Base-by-base conservation (phyloP, 441 rosid genomes). In the Omphalea diandra region DNA sequence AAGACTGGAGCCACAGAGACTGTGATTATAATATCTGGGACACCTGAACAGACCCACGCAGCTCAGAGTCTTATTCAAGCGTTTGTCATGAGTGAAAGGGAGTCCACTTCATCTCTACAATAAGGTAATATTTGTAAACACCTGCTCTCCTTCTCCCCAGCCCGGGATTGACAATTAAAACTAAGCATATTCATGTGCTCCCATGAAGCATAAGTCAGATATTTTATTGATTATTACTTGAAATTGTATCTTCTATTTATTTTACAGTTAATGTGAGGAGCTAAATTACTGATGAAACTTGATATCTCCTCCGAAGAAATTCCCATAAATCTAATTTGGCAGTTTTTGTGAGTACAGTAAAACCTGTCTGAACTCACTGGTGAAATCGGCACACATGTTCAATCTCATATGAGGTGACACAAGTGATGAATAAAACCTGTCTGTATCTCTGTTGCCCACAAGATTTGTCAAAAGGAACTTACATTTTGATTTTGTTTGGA, bases 61-160 rank as follows among this genome's bases (percentile, higher is more conserved):
- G 97, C 97, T 4, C 97, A 90, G 78, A 82, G 88, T 80, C 91
- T 90, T 66, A 87, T 90, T 79, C 97, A 88, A 75, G 92, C 97
- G 49, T 90, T 90, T 71, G 97, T 90, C 5, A 79, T 87, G 84
- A 83, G 86, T 65, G 97, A 90, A 74, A 80, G 81, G 31, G 85
- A 88, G 73, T 65, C 86, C 32, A 43, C 76, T 70, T 83, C 82
- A 82, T 64, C 67, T 43, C 71, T 47, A 29, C 22, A 50, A 53
- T 52, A 54, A 74, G 83, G 85, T 77, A 67, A 33, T 59, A 11
- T 63, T 57, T 36, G 1, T 43, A 33, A 33, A 35, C 67, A 20
- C 57, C 15, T 22, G 8, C 36, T 67, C 57, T 63, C 32, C 52
- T 29, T n/a, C n/a, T n/a, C 27, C 47, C 40, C 5, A 2, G 31